phyloP scores from a whole-genome alignment of 2,329 filamentous ascomycete genomes.

The Colletotrichum destructivum region DNA sequence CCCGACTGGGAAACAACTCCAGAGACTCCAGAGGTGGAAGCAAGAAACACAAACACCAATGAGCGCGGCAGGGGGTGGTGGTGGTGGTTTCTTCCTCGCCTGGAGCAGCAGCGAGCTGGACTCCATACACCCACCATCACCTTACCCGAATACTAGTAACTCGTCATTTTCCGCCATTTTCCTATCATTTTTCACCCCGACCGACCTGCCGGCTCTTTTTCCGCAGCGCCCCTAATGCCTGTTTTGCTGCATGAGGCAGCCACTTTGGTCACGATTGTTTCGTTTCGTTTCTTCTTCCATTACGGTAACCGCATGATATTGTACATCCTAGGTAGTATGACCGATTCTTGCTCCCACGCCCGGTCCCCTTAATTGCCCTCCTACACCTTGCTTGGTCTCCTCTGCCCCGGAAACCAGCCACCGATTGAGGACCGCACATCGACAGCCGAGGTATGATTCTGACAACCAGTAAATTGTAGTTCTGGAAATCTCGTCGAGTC shows the following conservation, averaged over 20 bases:
- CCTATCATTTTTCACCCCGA: conserved; percentile 33
- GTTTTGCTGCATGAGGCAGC: conserved; percentile 9
- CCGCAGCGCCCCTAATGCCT: conserved; percentile 29
- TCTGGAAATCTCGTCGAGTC: neutral
- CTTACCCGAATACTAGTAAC: neutral
- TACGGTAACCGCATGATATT: conserved; percentile 2
- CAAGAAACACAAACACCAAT: neutral
- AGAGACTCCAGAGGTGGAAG: neutral
- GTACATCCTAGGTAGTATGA: neutral
- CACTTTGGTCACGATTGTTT: conserved; percentile 28
- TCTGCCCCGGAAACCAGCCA: neutral
- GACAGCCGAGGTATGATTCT: neutral
- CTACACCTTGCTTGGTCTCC: neutral
- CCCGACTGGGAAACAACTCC: too few relatives aligned
- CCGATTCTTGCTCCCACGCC: neutral
- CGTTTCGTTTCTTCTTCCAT: conserved; percentile 36
- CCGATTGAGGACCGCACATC: neutral
- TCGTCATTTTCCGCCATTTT: conserved; percentile 8
- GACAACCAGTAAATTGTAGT: neutral
- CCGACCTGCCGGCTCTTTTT: conserved; percentile 35
- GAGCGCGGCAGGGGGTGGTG: neutral
- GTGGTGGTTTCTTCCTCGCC: neutral
- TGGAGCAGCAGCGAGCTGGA: neutral
- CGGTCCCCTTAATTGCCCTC: neutral
- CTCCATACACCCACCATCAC: neutral